Evolutionary conservation across 148 eudicot species (phyloP).

Genomic region (Rhododendron simsii): DNA sequence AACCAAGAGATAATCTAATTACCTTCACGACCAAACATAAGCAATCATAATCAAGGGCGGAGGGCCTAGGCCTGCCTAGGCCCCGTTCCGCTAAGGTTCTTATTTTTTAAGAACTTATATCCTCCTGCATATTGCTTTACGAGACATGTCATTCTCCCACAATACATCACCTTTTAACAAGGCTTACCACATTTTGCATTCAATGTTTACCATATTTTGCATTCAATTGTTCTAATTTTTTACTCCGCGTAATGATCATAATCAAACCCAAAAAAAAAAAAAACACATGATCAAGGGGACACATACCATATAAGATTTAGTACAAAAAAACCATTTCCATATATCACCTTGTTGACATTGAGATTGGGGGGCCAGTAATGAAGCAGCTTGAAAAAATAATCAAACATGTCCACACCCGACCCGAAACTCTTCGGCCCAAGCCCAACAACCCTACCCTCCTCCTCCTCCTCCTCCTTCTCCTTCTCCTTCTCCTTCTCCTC

Average conservation of each 20-base stretch:
- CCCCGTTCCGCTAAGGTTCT: too few relatives aligned
- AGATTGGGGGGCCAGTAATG: conserved; percentile 68
- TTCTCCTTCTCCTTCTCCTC: conserved; percentile 10
- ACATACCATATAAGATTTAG: too few relatives aligned
- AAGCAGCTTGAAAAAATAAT: conserved; percentile 64
- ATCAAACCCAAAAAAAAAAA: background rate
- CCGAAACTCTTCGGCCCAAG: conserved; percentile 62
- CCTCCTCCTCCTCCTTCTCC: conserved; percentile 18
- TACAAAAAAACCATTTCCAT: background rate
- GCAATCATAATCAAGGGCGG: background rate
- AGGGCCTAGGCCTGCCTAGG: too few relatives aligned
- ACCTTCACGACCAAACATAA: background rate
- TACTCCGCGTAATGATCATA: background rate
- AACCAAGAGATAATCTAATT: background rate
- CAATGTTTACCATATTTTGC: too few relatives aligned
- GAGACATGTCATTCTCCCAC: too few relatives aligned
- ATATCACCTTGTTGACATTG: conserved; percentile 58
- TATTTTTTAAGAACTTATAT: too few relatives aligned
- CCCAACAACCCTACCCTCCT: conserved; percentile 28
- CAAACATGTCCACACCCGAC: conserved; percentile 62
- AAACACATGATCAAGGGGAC: background rate
- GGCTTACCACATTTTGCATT: background rate
- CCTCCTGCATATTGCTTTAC: too few relatives aligned
- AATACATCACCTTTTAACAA: too few relatives aligned
- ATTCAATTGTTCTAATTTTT: too few relatives aligned